Percentiles rank a stretch among this genome's conserved stretches.
Evolutionary conservation across 768 basidiomycete genomes (phyloP).

Genomic region (Lactifluus volemus): DNA sequence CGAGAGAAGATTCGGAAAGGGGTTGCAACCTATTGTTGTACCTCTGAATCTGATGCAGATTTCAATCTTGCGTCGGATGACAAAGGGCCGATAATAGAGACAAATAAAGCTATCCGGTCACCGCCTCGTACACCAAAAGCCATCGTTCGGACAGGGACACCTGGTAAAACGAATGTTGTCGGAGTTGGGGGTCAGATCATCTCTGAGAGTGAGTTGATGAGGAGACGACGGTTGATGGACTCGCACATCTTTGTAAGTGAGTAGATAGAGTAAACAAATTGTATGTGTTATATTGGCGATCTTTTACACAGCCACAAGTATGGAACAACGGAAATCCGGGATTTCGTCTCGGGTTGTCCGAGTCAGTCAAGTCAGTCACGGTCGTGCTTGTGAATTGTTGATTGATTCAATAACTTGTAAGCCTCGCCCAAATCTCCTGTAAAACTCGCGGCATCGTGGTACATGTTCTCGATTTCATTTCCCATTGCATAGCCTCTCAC

Average conservation of each 20-base stretch:
- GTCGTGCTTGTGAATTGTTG: neutral
- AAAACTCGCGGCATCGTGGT: constrained; percentile 12
- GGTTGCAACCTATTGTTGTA: neutral
- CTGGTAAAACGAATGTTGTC: constrained; percentile 27
- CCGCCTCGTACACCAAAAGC: constrained; percentile 10
- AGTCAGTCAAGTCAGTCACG: neutral
- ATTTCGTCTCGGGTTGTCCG: neutral
- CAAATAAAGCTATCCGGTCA: neutral
- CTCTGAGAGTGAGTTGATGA: constrained; percentile 70
- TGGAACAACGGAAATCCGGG: neutral
- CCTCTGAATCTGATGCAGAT: neutral
- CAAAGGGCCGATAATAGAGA: neutral
- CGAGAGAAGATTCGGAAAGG: constrained; percentile 10
- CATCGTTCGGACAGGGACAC: constrained; percentile 7
- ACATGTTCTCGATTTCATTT: constrained; percentile 10
- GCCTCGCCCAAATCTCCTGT: constrained; percentile 17
- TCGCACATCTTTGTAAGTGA: constrained; percentile 48
- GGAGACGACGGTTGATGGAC: constrained; percentile 68
- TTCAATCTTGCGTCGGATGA: neutral
- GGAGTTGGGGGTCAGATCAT: constrained; percentile 65
- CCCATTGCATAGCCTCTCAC: constrained; percentile 14
- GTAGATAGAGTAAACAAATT: neutral
- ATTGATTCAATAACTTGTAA: too few relatives aligned
- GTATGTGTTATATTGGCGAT: constrained; percentile 2
- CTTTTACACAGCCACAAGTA: constrained; percentile 13